A percentile compares a stretch with the other conserved stretches of the same genome.
These are phyloP conservation scores for Entomortierella chlamydospora DNA, from an alignment of 192 early-diverging fungal species.

Conservation along the genomic window DNA sequence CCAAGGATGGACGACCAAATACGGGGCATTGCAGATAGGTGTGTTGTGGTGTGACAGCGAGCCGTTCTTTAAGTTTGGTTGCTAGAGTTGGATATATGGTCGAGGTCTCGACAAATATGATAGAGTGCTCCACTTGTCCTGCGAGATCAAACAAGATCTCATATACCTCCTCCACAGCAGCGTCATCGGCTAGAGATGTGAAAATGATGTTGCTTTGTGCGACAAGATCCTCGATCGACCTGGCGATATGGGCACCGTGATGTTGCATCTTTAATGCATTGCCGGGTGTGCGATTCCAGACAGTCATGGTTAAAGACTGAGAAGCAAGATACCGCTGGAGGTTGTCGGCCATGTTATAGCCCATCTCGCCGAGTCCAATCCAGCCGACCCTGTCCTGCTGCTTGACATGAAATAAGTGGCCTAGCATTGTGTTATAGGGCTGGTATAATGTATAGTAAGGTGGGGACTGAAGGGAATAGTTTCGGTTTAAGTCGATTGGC, in stretches of 20 bases:
- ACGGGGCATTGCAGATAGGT: slow-evolving; percentile 62
- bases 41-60: slow-evolving; percentile 29
- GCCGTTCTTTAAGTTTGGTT: slow-evolving; percentile 40
- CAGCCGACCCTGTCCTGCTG: slow-evolving; percentile 51
- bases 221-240: slow-evolving; percentile 58
- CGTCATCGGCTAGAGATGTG: slow-evolving; percentile 68
- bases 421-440: slow-evolving; percentile 7
- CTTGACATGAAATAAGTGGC: slow-evolving; percentile 36
- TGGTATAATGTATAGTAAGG: too few species aligned
- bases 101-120: slow-evolving; percentile 71
- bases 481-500: too few species aligned
- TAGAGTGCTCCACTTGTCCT: slow-evolving; percentile 38
- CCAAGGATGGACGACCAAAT: slow-evolving; percentile 38
- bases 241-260: slow-evolving; percentile 57
- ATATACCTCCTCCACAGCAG: slow-evolving; percentile 63
- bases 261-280: slow-evolving; percentile 59
- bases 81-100: slow-evolving; percentile 67
- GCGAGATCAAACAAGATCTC: slow-evolving; percentile 57
- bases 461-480: too few species aligned
- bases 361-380: slow-evolving; percentile 53
- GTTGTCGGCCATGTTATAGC: slow-evolving; percentile 66
- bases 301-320: slow-evolving; percentile 57
- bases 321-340: slow-evolving; percentile 63
- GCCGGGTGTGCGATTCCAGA: slow-evolving; percentile 71
- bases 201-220: slow-evolving; percentile 70